A percentile compares a stretch with the other conserved stretches of the same genome.
Conservation (phyloP, 108 stramenopile species). For the Discostella pseudostelligera region DNA sequence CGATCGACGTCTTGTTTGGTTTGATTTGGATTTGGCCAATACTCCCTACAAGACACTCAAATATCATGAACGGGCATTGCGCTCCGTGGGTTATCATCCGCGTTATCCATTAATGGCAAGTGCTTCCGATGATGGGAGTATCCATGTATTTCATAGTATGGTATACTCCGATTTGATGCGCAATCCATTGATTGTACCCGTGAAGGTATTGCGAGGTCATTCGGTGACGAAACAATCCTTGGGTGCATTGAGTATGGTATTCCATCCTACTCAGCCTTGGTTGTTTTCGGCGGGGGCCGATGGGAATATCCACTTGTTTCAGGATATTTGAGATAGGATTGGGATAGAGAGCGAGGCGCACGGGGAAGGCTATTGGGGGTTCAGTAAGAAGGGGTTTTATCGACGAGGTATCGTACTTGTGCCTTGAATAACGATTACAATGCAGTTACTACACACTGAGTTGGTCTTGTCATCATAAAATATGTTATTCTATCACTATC, state of each 20-base stretch:
- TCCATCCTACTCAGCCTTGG: constrained; percentile 99
- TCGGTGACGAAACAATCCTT: constrained; percentile 75
- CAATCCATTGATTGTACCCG: constrained; percentile 97
- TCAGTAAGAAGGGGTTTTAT: too few relatives aligned
- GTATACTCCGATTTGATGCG: constrained; percentile 95
- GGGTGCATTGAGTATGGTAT: constrained; percentile 86
- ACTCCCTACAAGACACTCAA: constrained; percentile 96
- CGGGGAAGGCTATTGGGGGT: too few relatives aligned
- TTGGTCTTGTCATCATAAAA: too few relatives aligned
- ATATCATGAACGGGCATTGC: constrained; percentile 92
- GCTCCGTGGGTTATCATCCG: constrained; percentile 75
- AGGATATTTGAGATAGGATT: constrained; percentile 87
- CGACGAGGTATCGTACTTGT: too few relatives aligned
- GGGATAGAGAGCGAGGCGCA: too few relatives aligned
- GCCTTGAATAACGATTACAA: too few relatives aligned
- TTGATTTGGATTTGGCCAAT: constrained; percentile 92
- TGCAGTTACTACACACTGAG: too few relatives aligned
- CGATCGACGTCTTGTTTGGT: constrained; percentile 97
- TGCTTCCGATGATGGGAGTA: constrained; percentile 94
- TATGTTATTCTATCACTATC: too few relatives aligned
- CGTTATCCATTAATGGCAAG: constrained; percentile 97
- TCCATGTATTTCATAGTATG: constrained; percentile 98
- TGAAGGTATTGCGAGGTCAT: constrained; percentile 96
- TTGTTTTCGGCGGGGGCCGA: constrained; percentile 96
- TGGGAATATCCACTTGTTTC: constrained; percentile 90